A percentile compares a stretch with the other conserved stretches of the same genome.
These are phyloP conservation scores for Violaceomyces palustris DNA, from an alignment of 1,284 basidiomycete genomes.

Conservation along the genomic window DNA sequence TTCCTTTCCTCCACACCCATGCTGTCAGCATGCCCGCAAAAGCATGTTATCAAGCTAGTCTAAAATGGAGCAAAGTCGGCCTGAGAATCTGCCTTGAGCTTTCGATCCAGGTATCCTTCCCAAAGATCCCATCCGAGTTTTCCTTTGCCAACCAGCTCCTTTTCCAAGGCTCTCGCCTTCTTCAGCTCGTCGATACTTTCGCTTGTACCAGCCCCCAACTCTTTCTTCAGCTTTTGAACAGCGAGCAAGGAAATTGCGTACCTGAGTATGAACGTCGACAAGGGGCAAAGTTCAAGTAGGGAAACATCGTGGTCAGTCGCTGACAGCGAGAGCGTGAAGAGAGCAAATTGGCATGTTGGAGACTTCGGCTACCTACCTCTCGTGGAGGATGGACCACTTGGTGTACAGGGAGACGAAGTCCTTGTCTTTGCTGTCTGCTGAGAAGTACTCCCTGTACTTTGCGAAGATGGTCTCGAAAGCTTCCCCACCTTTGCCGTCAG, in stretches of 20 bases:
- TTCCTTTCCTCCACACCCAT: not conserved
- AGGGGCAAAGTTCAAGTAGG: not conserved
- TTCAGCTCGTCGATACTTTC: conserved; percentile 37
- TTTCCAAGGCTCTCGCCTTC: conserved; percentile 29
- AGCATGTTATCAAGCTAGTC: no score
- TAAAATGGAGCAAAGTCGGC: conserved; percentile 23
- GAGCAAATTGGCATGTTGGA: no score
- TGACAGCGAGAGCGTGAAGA: no score
- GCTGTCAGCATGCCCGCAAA: no score
- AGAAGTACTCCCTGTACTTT: conserved; percentile 31
- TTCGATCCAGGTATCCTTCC: conserved; percentile 16
- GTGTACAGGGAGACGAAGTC: conserved; percentile 38
- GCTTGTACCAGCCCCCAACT: conserved; percentile 31
- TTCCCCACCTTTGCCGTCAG: not conserved
- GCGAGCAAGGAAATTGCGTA: conserved; percentile 40
- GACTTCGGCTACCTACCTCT: conserved; percentile 14
- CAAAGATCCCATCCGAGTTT: conserved; percentile 31
- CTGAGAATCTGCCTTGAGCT: conserved; percentile 5
- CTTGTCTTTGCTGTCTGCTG: conserved; percentile 30
- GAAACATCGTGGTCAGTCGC: not conserved
- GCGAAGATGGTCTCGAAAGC: conserved; percentile 26
- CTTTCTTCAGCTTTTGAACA: conserved; percentile 43
- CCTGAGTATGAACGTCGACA: no score
- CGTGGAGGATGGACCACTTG: conserved; percentile 38
- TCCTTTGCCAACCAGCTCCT: conserved; percentile 11